Evolutionary conservation across 208 protist genomes (phyloP).

Genomic region (Tritrichomonas foetus): DNA sequence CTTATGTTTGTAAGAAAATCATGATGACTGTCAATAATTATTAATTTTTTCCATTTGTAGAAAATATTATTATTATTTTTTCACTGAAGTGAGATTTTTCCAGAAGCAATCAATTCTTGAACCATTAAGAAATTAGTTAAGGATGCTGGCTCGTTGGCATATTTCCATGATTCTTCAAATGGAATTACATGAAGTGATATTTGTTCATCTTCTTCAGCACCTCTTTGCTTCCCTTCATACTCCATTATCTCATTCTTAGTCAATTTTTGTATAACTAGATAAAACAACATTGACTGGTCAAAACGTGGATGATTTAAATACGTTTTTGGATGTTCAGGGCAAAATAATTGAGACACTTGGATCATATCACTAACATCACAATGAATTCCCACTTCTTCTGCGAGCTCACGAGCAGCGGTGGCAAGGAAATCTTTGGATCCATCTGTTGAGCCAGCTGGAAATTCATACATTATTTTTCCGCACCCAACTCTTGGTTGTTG

Average conservation of each 20-base stretch:
- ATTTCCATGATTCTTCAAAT: neutral
- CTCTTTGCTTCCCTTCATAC: neutral
- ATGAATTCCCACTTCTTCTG: constrained; percentile 10
- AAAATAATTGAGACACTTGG: neutral
- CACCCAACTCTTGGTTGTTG: neutral
- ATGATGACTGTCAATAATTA: too few relatives aligned
- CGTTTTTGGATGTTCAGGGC: neutral
- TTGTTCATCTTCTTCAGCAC: constrained; percentile 11
- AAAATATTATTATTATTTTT: too few relatives aligned
- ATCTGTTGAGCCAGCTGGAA: constrained; percentile 20
- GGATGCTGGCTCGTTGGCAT: neutral
- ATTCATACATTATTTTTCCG: neutral
- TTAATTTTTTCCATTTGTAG: too few relatives aligned
- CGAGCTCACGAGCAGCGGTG: neutral
- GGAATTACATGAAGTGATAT: neutral
- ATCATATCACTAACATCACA: neutral
- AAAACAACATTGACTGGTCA: neutral
- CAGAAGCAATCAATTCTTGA: neutral
- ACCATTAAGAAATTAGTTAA: neutral
- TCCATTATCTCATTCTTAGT: neutral
- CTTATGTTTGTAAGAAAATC: too few relatives aligned
- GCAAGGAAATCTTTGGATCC: neutral
- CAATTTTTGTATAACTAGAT: neutral
- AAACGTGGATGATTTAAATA: neutral
- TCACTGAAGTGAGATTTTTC: neutral